Base-by-base conservation (phyloP, 2,329 filamentous ascomycete species). In the Mariannaea sp. region DNA sequence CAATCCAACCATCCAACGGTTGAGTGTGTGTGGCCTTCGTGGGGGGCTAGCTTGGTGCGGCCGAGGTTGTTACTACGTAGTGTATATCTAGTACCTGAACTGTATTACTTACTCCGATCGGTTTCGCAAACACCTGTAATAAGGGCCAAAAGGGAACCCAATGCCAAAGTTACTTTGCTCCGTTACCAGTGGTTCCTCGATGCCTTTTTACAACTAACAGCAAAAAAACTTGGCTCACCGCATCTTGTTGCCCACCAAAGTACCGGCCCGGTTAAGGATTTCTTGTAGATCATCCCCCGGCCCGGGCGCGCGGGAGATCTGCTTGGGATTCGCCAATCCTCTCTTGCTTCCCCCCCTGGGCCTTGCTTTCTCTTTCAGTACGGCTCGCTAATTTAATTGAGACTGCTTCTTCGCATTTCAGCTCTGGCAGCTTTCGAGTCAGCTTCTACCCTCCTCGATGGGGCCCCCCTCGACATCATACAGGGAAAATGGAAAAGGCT, bases 161-260 rank as follows among this genome's bases (percentile, higher is more conserved):
- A n/a, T n/a, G n/a, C n/a, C n/a, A n/a, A n/a, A n/a, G n/a, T n/a
- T n/a, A n/a, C n/a, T 53, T 46, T 49, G 52, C 39, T 27, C 46
- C 32, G 35, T 24, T 27, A 16, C 35, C 24, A 38, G n/a, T n/a
- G n/a, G n/a, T n/a, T n/a, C n/a, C n/a, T n/a, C n/a, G n/a, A n/a
- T n/a, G n/a, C n/a, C n/a, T 55, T 47, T 50, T 12, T 22, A 29
- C 26, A 45, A 30, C 33, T 50, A 55, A 61, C 56, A 30, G 44
- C n/a, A n/a, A n/a, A n/a, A n/a, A n/a, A n/a, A n/a, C n/a, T n/a
- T 46, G 33, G 47, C 55, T 66, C 64, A 66, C 63, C 61, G 64
- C 61, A 66, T 56, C 26, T 57, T 63, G 43, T 49, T n/a, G n/a
- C n/a, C n/a, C n/a, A n/a, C 41, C 33, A 32, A 26, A 50, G 32